Base-by-base conservation (phyloP, 169 alveolate species). In the Eimeria nieschulzi region DNA sequence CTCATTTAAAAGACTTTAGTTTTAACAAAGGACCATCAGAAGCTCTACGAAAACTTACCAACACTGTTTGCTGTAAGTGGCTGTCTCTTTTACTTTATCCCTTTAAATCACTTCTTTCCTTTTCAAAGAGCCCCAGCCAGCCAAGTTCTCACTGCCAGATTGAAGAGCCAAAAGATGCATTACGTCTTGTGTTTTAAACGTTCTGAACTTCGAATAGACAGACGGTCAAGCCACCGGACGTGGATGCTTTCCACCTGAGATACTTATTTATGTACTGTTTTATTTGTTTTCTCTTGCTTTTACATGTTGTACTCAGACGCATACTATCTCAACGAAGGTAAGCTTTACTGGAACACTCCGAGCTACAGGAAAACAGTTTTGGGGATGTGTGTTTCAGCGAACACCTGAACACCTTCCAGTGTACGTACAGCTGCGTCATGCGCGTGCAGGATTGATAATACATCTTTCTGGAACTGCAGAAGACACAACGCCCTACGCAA, bases 401-500 rank as follows among this genome's bases (percentile, higher is more conserved):
- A 33, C 3, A n/a, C n/a, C n/a, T n/a, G n/a, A n/a, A n/a, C n/a
- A n/a, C n/a, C n/a, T n/a, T n/a, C n/a, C n/a, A n/a, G 46, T 33
- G 46, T 33, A 33, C 46, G 46, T 33, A 33, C 46, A 33, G 6
- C 46, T 33, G 46, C 46, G 0, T 33, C 46, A 3, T 33, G 46
- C 46, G 46, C 3, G 46, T 33, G 15, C 68, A 59, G 68, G 68
- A 19, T 26, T 25, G 17, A 72, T 72, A 1, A 19, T 46, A 33
- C 82, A 72, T 25, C 21, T 72, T 7, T 72, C 82, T 1, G 82
- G 82, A 0, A 25, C 56, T 23, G 82, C 82, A 12, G 82, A 72
- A 39, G 82, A 72, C 56, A 72, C 82, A 19, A 72, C 82, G 3
- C 82, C 82, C 33, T 72, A 72, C 56, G 82, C 82, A 10, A 25